Conservation (phyloP, 148 eudicot genomes). For the Rheum nobile region DNA sequence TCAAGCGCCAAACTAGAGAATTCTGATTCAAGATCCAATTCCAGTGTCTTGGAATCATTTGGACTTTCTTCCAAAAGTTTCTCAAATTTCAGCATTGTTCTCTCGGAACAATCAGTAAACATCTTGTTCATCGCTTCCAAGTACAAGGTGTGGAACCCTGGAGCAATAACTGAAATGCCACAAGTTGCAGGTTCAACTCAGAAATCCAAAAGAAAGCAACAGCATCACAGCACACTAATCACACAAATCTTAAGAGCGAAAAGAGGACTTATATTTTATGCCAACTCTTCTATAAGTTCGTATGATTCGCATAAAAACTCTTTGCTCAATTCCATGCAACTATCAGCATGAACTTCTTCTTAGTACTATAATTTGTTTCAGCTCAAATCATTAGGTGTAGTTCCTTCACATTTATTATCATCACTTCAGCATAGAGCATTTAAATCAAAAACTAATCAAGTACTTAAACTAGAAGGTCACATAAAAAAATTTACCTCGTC, state of each 20-base stretch:
- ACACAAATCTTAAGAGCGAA: neutral
- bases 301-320: neutral
- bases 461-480: neutral
- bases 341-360: neutral
- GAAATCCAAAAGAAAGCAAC: neutral
- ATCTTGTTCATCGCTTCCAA: slow-evolving; percentile 89
- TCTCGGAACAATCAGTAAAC: slow-evolving; percentile 66
- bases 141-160: slow-evolving; percentile 89
- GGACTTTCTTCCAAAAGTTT: slow-evolving; percentile 41
- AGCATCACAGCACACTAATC: neutral
- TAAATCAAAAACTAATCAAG: neutral
- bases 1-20: slow-evolving; percentile 97
- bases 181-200: neutral
- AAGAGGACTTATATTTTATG: neutral
- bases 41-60: slow-evolving; percentile 34
- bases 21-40: slow-evolving; percentile 92
- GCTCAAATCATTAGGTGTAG: neutral
- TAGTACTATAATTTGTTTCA: neutral
- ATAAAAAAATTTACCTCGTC: slow-evolving; percentile 64
- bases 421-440: neutral
- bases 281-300: neutral
- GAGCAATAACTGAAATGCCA: slow-evolving; percentile 74
- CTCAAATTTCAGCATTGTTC: slow-evolving; percentile 65
- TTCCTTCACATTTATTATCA: neutral
- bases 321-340: neutral